Percentiles rank a stretch among this genome's conserved stretches.
Evolutionary conservation across 768 basidiomycete genomes (phyloP).

Genomic region (Clitopilus passeckerianus): DNA sequence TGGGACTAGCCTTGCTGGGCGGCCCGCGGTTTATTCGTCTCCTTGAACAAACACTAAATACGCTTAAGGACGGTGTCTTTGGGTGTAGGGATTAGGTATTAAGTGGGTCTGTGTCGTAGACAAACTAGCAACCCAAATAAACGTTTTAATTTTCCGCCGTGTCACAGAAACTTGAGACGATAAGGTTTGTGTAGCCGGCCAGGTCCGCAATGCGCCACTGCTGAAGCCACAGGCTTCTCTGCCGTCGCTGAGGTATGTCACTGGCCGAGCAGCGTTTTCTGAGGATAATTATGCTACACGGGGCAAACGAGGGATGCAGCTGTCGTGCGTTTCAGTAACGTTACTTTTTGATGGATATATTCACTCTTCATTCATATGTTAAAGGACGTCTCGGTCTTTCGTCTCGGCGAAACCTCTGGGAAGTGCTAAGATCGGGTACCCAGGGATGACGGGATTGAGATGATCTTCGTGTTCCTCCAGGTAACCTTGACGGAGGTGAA

Average conservation of each 20-base stretch:
- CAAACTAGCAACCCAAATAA: no score
- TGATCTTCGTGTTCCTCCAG: neutral
- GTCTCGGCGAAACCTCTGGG: neutral
- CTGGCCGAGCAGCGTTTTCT: no score
- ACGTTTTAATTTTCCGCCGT: no score
- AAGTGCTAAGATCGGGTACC: neutral
- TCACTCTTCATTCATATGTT: neutral
- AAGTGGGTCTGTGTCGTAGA: no score
- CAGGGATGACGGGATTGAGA: neutral
- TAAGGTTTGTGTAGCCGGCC: neutral
- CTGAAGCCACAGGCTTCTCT: no score
- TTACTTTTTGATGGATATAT: neutral
- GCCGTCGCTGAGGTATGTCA: no score
- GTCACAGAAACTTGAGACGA: no score
- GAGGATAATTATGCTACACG: no score
- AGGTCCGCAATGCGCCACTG: neutral
- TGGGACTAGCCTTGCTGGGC: neutral
- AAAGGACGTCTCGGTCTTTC: neutral
- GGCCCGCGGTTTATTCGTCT: neutral
- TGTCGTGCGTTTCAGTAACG: neutral
- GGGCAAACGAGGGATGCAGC: no score
- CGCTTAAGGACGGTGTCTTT: neutral
- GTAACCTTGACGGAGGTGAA: neutral
- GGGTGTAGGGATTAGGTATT: no score
- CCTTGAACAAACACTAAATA: neutral